These are phyloP conservation scores for Fusarium phyllophilum DNA, from an alignment of 2,329 filamentous ascomycete genomes.

Conservation along the genomic window DNA sequence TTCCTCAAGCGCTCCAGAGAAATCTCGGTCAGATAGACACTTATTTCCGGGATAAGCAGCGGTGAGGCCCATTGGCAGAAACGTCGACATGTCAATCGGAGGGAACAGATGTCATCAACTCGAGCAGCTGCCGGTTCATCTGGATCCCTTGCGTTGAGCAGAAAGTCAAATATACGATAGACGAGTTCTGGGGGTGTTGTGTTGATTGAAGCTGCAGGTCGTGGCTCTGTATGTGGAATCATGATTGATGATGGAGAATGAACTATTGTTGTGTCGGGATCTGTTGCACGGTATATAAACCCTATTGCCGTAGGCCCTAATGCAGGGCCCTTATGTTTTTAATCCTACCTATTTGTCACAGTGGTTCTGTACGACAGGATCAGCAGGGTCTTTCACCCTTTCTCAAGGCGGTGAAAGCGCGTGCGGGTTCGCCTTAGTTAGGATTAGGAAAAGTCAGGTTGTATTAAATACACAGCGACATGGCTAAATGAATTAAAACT, in stretches of 20 bases:
- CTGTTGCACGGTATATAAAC: neutral
- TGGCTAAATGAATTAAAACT: too few relatives aligned
- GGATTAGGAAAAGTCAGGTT: neutral
- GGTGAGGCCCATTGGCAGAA: neutral
- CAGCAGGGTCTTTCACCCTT: neutral
- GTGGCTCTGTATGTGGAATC: neutral
- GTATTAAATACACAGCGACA: too few relatives aligned
- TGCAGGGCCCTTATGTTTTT: neutral
- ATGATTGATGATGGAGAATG: neutral
- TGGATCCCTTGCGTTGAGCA: accelerated
- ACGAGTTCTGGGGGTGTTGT: neutral
- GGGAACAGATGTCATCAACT: neutral
- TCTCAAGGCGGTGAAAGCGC: neutral
- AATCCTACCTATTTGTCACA: neutral
- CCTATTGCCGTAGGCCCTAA: neutral
- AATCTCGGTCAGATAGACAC: neutral
- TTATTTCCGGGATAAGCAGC: neutral
- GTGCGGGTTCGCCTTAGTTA: neutral
- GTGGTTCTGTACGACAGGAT: neutral
- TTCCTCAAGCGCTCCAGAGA: neutral
- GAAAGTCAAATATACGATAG: neutral
- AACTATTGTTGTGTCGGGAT: neutral
- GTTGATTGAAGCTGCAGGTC: neutral
- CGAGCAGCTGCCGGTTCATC: neutral
- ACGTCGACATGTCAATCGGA: neutral